Evolutionary conservation across 106 monocot species (phyloP).

Genomic region (Triglochin maritima): DNA sequence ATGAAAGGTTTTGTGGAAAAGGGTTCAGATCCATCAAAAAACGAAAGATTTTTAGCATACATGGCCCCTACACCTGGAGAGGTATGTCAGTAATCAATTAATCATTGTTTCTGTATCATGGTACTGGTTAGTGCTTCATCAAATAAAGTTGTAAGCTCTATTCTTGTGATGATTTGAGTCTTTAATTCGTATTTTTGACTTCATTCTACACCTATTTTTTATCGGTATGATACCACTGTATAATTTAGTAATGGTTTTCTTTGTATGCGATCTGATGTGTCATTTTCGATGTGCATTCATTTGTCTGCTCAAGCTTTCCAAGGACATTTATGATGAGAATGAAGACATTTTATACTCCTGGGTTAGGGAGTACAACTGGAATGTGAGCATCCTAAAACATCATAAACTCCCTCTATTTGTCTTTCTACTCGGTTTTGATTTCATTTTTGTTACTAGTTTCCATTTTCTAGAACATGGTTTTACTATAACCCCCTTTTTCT

Average conservation of each 20-base stretch:
- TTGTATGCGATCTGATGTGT: too few relatives aligned
- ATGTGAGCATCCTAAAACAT: slow-evolving; percentile 36
- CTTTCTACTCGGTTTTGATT: not conserved
- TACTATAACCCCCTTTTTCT: not conserved
- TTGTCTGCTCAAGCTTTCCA: slow-evolving; percentile 36
- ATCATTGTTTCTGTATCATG: not conserved
- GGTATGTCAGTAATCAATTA: slow-evolving; percentile 20
- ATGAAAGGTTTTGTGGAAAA: slow-evolving; percentile 80
- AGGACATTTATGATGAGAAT: slow-evolving; percentile 70
- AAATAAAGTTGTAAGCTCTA: not conserved
- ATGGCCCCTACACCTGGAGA: slow-evolving; percentile 87
- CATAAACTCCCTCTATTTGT: not conserved
- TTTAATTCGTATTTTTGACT: not conserved
- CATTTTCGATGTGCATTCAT: too few relatives aligned
- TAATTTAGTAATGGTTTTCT: too few relatives aligned
- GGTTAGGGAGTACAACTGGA: slow-evolving; percentile 93
- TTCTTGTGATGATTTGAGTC: too few relatives aligned
- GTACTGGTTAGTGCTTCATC: not conserved
- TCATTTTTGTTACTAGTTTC: too few relatives aligned
- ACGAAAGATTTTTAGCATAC: slow-evolving; percentile 88
- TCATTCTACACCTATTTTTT: slow-evolving; percentile 4
- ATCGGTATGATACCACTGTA: too few relatives aligned
- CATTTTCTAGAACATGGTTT: not conserved
- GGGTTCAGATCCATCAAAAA: slow-evolving; percentile 64
- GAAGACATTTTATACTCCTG: slow-evolving; percentile 79